Percentiles rank a stretch among this genome's conserved stretches.
Evolutionary conservation across 768 basidiomycete species (phyloP).

Genomic region (Trametes meyenii): DNA sequence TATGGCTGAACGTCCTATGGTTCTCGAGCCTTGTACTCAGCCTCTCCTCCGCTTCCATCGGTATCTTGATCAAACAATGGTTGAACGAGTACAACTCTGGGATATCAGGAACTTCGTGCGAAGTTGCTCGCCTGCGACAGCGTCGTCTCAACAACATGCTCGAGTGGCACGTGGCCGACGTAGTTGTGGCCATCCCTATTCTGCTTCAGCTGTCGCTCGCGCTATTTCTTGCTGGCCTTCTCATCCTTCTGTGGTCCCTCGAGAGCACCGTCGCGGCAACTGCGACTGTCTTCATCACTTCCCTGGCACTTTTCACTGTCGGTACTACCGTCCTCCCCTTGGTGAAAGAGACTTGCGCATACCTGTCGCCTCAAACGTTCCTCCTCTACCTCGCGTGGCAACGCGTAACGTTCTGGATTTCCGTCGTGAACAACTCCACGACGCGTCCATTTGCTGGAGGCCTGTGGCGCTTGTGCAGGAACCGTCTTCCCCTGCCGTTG

Average conservation of each 20-base stretch:
- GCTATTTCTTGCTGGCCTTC: constrained; percentile 25
- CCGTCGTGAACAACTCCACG: too few relatives aligned
- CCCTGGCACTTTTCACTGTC: neutral
- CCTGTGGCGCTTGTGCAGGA: too few relatives aligned
- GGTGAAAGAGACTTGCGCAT: neutral
- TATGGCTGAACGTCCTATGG: constrained; percentile 30
- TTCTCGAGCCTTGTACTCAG: constrained; percentile 29
- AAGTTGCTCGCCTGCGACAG: constrained; percentile 16
- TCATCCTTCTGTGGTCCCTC: constrained; percentile 19
- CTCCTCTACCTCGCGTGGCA: neutral
- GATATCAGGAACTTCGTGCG: neutral
- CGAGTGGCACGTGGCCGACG: constrained; percentile 19
- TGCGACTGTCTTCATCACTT: neutral
- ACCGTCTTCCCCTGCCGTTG: too few relatives aligned
- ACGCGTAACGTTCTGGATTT: too few relatives aligned
- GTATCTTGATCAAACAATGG: constrained; percentile 36
- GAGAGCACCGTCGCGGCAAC: constrained; percentile 14
- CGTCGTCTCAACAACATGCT: constrained; percentile 18
- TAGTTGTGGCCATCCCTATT: constrained; percentile 20
- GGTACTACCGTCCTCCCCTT: neutral
- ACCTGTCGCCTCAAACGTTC: neutral
- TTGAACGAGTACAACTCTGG: constrained; percentile 16
- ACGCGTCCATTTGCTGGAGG: too few relatives aligned
- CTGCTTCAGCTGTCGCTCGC: constrained; percentile 25
- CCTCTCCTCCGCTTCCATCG: constrained; percentile 29